Percentiles rank a stretch among this genome's conserved stretches.
Evolutionary conservation across 202 grass and related monocot genomes (phyloP).

Genomic region (Thinopyrum obtusiflorum): DNA sequence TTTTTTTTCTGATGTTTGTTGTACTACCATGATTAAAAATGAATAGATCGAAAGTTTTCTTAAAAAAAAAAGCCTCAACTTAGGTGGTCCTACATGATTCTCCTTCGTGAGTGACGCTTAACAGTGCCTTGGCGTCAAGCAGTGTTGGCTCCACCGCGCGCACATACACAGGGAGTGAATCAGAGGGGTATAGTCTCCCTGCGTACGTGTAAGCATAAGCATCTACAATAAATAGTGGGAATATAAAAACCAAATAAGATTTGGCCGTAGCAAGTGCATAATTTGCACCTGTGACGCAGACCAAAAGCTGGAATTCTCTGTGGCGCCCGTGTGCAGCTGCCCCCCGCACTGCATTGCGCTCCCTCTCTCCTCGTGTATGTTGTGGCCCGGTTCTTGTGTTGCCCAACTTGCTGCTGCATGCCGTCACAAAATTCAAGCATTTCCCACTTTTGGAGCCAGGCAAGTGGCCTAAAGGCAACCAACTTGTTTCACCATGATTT

Average conservation of each 20-base stretch:
- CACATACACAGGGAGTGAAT: not conserved
- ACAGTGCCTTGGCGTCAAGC: conserved; percentile 8
- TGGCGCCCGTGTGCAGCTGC: conserved; percentile 33
- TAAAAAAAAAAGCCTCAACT: too few relatives aligned
- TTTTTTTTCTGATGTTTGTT: too few relatives aligned
- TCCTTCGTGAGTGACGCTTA: not conserved
- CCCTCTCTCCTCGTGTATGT: not conserved
- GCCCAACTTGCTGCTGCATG: conserved; percentile 4
- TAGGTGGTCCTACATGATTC: not conserved
- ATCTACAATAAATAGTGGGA: not conserved
- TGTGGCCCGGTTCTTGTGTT: not conserved
- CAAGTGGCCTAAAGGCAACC: not conserved
- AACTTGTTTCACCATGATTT: not conserved
- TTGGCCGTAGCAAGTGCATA: not conserved
- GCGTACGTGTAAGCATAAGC: not conserved
- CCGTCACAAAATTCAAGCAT: not conserved
- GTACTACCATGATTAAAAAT: too few relatives aligned
- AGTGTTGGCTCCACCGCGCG: not conserved
- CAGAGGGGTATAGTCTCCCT: not conserved
- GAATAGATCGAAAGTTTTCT: too few relatives aligned
- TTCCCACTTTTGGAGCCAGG: too few relatives aligned
- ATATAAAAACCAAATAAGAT: not conserved
- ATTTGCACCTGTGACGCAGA: conserved; percentile 9
- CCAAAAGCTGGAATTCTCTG: conserved; percentile 41
- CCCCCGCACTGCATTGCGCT: not conserved